phyloP scores from a whole-genome alignment of 1,284 basidiomycete species.

The Trichosporon asahii region DNA sequence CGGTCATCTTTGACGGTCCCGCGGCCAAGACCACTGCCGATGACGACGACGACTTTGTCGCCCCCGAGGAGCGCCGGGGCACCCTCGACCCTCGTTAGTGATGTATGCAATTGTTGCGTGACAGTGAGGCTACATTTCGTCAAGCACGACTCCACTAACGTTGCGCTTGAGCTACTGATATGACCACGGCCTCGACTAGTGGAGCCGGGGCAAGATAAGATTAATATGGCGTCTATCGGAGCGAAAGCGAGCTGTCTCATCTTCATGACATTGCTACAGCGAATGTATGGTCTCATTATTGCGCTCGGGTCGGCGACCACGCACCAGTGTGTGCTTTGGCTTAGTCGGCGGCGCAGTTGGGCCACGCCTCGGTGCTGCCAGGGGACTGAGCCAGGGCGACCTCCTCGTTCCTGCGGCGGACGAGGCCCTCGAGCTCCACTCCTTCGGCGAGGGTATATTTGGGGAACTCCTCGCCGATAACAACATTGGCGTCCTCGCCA shows the following conservation, averaged over 20 bases:
- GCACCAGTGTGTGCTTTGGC: no score
- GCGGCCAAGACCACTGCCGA: not conserved
- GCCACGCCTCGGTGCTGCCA: not conserved
- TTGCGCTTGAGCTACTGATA: no score
- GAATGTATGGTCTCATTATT: no score
- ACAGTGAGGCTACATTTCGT: no score
- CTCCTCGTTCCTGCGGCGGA: slow-evolving; percentile 3
- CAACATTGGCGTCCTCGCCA: not conserved
- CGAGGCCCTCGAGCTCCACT: not conserved
- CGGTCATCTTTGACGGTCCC: slow-evolving; percentile 26
- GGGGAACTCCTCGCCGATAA: slow-evolving; percentile 1
- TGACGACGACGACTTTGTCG: not conserved
- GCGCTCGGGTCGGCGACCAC: no score
- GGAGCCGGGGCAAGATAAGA: no score
- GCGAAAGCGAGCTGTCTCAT: no score
- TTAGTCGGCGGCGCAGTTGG: not conserved
- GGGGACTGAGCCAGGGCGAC: not conserved
- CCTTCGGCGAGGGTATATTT: not conserved
- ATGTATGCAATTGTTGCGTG: not conserved
- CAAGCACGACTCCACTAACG: no score
- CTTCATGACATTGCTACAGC: no score
- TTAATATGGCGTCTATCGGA: no score
- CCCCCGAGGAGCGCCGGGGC: not conserved
- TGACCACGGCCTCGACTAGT: no score
- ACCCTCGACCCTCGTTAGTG: not conserved